Percentiles rank a stretch among this genome's conserved stretches.
These are phyloP conservation scores for Populus davidiana DNA, from an alignment of 345 rosid genomes.

Conservation along the genomic window DNA sequence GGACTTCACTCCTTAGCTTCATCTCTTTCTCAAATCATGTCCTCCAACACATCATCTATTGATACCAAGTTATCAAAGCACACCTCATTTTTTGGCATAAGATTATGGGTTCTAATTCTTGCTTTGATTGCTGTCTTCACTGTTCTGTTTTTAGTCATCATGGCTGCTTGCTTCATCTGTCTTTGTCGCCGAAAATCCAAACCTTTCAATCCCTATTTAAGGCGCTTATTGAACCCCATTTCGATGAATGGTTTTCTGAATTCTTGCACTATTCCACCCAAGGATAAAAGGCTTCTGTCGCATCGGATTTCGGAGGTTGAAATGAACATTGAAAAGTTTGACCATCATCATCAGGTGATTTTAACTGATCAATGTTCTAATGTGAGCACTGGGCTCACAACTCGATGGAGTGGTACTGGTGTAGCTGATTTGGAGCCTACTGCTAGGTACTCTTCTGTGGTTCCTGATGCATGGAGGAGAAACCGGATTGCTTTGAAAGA, in stretches of 20 bases:
- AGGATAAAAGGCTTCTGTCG: conserved; percentile 37
- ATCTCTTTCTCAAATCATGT: conserved; percentile 15
- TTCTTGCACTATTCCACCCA: conserved; percentile 19
- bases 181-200: conserved; percentile 27
- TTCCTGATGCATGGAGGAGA: conserved; percentile 20
- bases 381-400: not conserved
- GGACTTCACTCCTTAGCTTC: not conserved
- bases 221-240: conserved; percentile 30
- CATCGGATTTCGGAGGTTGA: conserved; percentile 27
- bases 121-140: conserved; percentile 23
- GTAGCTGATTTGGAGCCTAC: conserved; percentile 18
- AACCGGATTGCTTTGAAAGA: conserved; percentile 38
- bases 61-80: conserved; percentile 33
- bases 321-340: conserved; percentile 28
- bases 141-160: conserved; percentile 14
- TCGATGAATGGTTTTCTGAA: conserved; percentile 8
- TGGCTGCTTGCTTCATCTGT: conserved; percentile 32
- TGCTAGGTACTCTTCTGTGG: not conserved
- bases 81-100: conserved; percentile 48
- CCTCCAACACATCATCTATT: conserved; percentile 21
- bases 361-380: conserved; percentile 25
- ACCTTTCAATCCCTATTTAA: conserved; percentile 25
- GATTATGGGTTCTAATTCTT: conserved; percentile 49
- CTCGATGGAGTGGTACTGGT: not conserved
- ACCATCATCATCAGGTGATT: conserved; percentile 15